Evolutionary conservation across 768 basidiomycete species (phyloP).

Genomic region (Tulasnella sp.): DNA sequence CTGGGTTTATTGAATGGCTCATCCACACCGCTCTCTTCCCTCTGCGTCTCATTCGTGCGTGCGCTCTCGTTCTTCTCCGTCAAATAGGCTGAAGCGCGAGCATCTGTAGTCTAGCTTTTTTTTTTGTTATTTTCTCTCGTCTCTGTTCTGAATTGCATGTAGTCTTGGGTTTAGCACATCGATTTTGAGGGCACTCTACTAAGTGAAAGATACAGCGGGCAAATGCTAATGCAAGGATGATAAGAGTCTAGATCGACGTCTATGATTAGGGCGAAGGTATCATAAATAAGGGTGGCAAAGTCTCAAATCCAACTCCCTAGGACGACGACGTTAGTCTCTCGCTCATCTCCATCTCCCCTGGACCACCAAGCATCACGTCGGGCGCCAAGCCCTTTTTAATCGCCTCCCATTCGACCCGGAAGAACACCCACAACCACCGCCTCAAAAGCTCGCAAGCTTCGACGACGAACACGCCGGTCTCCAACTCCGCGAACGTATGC

Average conservation of each 20-base stretch:
- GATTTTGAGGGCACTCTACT: not conserved
- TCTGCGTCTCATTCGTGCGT: not conserved
- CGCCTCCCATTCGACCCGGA: conserved; percentile 95
- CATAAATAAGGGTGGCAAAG: too few species aligned
- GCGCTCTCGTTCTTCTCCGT: not conserved
- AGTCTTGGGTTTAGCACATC: not conserved
- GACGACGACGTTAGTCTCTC: not conserved
- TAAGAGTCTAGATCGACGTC: not conserved
- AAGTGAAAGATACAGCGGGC: not conserved
- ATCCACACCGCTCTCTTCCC: conserved; percentile 12
- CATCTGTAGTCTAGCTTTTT: not conserved
- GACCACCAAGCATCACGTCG: conserved; percentile 15
- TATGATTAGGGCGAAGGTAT: not conserved
- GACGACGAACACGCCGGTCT: conserved; percentile 79
- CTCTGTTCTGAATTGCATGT: conserved; percentile 3
- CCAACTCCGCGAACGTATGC: conserved; percentile 74
- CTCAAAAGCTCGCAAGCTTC: conserved; percentile 86
- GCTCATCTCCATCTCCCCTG: conserved; percentile 24
- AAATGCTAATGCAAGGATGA: not conserved
- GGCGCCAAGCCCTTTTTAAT: conserved; percentile 51
- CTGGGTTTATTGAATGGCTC: not conserved
- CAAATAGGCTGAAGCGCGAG: not conserved
- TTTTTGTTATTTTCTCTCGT: not conserved
- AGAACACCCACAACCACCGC: conserved; percentile 97
- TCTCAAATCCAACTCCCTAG: not conserved